Conservation (phyloP, 1,284 basidiomycete species). For the Sanghuangporus sanghuang region DNA sequence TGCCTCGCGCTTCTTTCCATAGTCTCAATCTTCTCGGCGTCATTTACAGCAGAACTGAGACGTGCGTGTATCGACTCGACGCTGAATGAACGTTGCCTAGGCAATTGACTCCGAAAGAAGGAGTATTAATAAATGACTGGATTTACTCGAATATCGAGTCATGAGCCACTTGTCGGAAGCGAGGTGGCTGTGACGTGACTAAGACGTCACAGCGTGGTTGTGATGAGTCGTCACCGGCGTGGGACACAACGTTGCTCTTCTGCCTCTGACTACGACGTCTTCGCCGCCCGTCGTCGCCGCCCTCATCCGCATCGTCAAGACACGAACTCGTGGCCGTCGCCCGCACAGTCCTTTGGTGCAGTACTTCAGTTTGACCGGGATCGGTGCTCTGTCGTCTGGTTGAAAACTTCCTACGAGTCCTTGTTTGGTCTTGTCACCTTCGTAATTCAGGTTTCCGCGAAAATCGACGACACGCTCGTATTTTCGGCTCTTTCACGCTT, state of each 20-base stretch:
- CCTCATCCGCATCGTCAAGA: conserved; percentile 7
- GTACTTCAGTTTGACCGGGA: neutral
- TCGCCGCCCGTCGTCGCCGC: conserved; percentile 2
- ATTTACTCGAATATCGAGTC: neutral
- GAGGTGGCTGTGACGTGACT: conserved; percentile 4
- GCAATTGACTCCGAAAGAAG: neutral
- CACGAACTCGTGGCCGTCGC: neutral
- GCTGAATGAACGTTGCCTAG: no score
- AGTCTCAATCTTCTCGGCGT: neutral
- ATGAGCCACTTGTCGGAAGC: neutral
- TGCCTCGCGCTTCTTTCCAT: neutral
- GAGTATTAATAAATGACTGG: neutral
- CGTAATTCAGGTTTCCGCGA: neutral
- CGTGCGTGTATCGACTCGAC: neutral
- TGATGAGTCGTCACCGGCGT: neutral
- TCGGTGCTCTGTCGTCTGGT: neutral
- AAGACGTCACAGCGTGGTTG: neutral
- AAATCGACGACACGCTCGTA: conserved; percentile 6
- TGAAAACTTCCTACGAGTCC: neutral
- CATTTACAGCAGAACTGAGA: neutral
- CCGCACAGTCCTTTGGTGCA: neutral
- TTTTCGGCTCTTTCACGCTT: conserved; percentile 1
- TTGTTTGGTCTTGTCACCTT: conserved; percentile 6
- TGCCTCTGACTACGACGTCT: conserved; percentile 13
- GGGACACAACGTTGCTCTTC: neutral